Base-by-base conservation (phyloP, 192 early-diverging fungal species). In the Entomortierella chlamydospora region DNA sequence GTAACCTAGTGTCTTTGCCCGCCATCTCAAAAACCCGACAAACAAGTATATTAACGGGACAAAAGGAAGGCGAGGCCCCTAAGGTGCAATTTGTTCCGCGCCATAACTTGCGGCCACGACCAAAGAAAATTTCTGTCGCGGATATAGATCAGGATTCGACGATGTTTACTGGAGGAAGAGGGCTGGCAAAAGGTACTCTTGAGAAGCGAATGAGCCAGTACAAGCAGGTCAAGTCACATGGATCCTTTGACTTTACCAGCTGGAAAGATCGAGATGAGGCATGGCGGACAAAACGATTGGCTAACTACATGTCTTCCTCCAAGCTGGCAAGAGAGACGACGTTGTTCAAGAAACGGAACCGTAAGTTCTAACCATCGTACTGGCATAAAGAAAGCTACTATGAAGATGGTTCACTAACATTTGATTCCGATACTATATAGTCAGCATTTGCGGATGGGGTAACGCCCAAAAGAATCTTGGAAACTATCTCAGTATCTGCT, bases 391-490 rank as follows among this genome's bases (percentile, higher is more conserved):
- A 28, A 47, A 26, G 12, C 11, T 23, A 42, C 31, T 63, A 13
- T 17, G 42, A 28, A 22, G n/a, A n/a, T n/a, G n/a, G n/a, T n/a
- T n/a, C n/a, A n/a, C n/a, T n/a, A n/a, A n/a, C n/a, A n/a, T n/a
- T n/a, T n/a, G n/a, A n/a, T n/a, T n/a, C n/a, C n/a, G n/a, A n/a
- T n/a, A n/a, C n/a, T n/a, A n/a, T n/a, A n/a, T 78, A 78, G 73
- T 78, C 6, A 70, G 34, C n/a, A 70, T 79, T 22, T 79, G 76
- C 37, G 76, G 76, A 41, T 79, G 76, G 76, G 76, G 76, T 12
- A 79, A 79, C 43, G 39, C 76, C 11, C 55, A 70, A 64, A 70
- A 70, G 63, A 79, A 79, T n/a, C 56, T 79, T 30, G 76, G 76
- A 0, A 79, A 79, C 52, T 79, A 79, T 26, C 52, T 79, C 26